Base-by-base conservation (phyloP, 1,139 yeast genomes). In the Dujonia santamariae region DNA sequence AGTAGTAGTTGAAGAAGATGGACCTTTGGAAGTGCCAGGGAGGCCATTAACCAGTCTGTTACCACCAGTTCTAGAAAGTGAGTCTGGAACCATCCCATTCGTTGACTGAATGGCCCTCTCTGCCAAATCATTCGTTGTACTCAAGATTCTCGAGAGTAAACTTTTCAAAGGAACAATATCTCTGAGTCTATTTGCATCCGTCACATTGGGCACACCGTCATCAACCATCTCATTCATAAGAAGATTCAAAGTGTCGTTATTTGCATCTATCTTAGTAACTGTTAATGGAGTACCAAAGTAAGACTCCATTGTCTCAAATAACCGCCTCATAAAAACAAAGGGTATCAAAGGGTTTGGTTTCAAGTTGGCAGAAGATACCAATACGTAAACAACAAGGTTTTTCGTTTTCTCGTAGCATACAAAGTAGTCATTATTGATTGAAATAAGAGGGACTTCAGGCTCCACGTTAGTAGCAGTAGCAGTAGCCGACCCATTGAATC, bases 151-250 rank as follows among this genome's bases (percentile, higher is more conserved):
- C 28, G 67, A 57, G 26, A 69, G 50, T 19, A 69, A 55, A 34
- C 67, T 63, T 41, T 63, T 65, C 45, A 69, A 68, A n/a, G 95
- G 95, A 1, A 88, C 79, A 14, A 81, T 57, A 37, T 84, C 94
- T 36, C 78, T 67, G 28, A 90, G 57, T 34, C 78, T 72, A 53
- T 87, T 88, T 34, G 79, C 65, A 45, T 87, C 96, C 0, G 90
- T 80, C 33, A 75, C 66, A 43, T 75, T 73, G 1, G 96, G 95
- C 17, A 71, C 66, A 1, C 94, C 92, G 31, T 78, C 81, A 47
- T 86, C 95, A 17, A 88, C 53, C 78, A 86, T 77, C 48, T 85
- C 62, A 37, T 50, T 53, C 9, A 67, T 46, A 18, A 69, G 41
- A 44, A 85, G 60, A 30, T 82, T 71, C 41, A 85, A 60, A 4